Evolutionary conservation across 805 yeast species (phyloP).

Genomic region (Yarrowia osloensis): DNA sequence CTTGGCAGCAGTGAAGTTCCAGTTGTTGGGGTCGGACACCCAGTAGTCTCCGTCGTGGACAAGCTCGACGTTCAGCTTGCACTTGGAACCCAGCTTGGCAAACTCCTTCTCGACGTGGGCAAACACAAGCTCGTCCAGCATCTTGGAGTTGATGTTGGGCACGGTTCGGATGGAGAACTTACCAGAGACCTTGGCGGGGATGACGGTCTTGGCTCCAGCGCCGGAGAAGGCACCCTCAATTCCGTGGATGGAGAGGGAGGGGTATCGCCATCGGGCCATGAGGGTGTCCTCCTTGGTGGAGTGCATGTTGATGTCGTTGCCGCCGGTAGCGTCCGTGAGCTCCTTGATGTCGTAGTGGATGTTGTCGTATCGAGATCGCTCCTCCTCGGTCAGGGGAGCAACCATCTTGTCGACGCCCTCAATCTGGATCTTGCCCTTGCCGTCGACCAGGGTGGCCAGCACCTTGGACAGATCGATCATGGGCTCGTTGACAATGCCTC

Average conservation of each 20-base stretch:
- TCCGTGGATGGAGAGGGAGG: constrained; percentile 94
- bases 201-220: constrained; percentile 96
- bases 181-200: constrained; percentile 91
- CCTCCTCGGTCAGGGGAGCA: constrained; percentile 85
- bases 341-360: constrained; percentile 85
- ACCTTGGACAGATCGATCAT: constrained; percentile 87
- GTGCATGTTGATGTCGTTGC: constrained; percentile 75
- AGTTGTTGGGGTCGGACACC: constrained; percentile 92
- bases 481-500: constrained; percentile 97
- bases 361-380: constrained; percentile 73
- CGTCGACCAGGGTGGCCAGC: constrained; percentile 73
- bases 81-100: constrained; percentile 71
- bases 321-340: constrained; percentile 84
- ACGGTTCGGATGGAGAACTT: constrained; percentile 97
- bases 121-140: constrained; percentile 75
- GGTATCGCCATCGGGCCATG: constrained; percentile 99
- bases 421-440: constrained; percentile 77
- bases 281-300: constrained; percentile 74
- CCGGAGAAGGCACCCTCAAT: constrained; percentile 96
- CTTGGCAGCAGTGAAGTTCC: constrained; percentile 88
- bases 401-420: constrained; percentile 94
- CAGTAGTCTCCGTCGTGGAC: constrained; percentile 96
- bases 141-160: constrained; percentile 82
- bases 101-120: constrained; percentile 69
- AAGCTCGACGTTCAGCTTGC: constrained; percentile 68